Evolutionary conservation across 805 yeast genomes (phyloP).

Genomic region (Suhomyces vadensis): DNA sequence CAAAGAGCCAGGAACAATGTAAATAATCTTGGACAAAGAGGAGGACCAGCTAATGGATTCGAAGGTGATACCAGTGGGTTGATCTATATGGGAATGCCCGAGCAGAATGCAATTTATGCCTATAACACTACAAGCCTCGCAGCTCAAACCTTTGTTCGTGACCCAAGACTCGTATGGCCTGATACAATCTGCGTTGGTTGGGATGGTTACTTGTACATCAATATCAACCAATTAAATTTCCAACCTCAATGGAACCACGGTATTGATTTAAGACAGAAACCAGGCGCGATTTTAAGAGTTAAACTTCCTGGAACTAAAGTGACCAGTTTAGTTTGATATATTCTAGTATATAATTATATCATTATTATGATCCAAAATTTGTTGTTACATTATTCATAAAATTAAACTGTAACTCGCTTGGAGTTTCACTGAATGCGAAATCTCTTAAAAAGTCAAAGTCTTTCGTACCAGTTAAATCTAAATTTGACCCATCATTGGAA

Average conservation of each 20-base stretch:
- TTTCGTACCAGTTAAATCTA: not conserved
- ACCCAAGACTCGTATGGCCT: slow-evolving; percentile 4
- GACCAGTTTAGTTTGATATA: too few species aligned
- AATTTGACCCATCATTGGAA: not conserved
- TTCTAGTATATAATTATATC: too few species aligned
- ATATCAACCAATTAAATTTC: not conserved
- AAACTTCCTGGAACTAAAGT: not conserved
- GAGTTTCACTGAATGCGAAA: not conserved
- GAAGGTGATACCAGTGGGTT: slow-evolving; percentile 1
- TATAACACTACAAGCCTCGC: not conserved
- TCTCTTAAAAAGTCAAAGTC: not conserved
- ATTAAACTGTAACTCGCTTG: not conserved
- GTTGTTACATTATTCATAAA: too few species aligned
- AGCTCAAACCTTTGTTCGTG: not conserved
- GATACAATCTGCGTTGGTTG: not conserved
- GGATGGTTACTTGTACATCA: slow-evolving; percentile 2
- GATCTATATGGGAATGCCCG: slow-evolving; percentile 2
- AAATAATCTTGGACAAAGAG: slow-evolving; percentile 2
- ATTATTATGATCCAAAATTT: too few species aligned
- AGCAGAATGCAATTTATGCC: slow-evolving; percentile 1
- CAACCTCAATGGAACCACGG: slow-evolving; percentile 3
- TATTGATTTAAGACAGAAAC: not conserved
- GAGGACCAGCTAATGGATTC: slow-evolving; percentile 2
- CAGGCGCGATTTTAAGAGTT: slow-evolving; percentile 3
- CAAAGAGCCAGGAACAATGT: slow-evolving; percentile 2